These are phyloP conservation scores for Punctularia strigosozonata DNA, from an alignment of 768 basidiomycete species.

Conservation along the genomic window DNA sequence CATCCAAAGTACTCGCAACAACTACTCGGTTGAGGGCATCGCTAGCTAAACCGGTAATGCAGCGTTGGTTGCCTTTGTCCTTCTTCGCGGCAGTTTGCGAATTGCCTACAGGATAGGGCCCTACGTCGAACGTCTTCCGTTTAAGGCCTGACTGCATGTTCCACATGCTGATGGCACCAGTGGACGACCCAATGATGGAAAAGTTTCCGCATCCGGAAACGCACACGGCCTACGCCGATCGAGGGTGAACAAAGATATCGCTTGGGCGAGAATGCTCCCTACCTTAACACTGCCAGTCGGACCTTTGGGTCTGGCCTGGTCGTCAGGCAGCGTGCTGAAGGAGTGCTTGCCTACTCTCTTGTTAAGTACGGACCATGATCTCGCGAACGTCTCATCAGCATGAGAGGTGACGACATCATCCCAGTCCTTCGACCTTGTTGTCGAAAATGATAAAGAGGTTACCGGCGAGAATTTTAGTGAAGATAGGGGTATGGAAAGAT, in stretches of 20 bases:
- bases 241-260: constrained; percentile 1
- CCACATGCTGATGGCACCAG: constrained; percentile 79
- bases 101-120: constrained; percentile 42
- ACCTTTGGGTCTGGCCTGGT: constrained; percentile 21
- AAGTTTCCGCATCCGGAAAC: constrained; percentile 96
- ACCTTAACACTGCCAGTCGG: constrained; percentile 65
- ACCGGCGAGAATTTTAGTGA: constrained; percentile 81
- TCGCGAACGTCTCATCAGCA: constrained; percentile 65
- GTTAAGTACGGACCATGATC: constrained; percentile 80
- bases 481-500: constrained; percentile 64
- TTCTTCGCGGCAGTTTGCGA: constrained; percentile 25
- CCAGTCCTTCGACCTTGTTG: constrained; percentile 86
- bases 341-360: constrained; percentile 73
- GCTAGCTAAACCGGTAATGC: constrained; percentile 72
- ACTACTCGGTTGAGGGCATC: constrained; percentile 77
- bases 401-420: constrained; percentile 94
- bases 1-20: constrained; percentile 80
- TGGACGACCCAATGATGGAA: constrained; percentile 74
- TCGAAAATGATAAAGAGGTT: constrained; percentile 66
- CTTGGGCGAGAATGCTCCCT: constrained; percentile 4
- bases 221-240: constrained; percentile 50
- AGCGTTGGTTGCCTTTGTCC: constrained; percentile 32
- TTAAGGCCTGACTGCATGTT: constrained; percentile 93
- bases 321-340: constrained; percentile 43
- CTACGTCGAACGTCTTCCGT: constrained; percentile 66